Evolutionary conservation across 2,329 filamentous ascomycete genomes (phyloP).

Genomic region (Curvularia lunata): DNA sequence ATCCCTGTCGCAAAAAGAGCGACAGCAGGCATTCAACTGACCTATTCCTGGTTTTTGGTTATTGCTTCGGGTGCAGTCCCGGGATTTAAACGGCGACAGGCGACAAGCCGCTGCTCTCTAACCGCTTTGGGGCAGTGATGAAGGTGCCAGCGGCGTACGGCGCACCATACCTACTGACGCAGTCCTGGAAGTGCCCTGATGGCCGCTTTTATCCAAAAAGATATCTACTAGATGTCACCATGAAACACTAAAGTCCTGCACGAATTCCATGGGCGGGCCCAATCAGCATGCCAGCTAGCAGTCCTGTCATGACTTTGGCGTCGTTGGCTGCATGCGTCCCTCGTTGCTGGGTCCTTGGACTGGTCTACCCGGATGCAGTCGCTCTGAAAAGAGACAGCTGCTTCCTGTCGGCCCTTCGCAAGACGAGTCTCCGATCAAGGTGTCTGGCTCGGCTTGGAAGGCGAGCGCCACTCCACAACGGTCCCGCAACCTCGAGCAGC

Average conservation of each 20-base stretch:
- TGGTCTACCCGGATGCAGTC: neutral
- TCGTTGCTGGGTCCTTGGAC: neutral
- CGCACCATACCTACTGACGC: too few species aligned
- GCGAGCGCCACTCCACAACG: neutral
- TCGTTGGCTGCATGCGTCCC: neutral
- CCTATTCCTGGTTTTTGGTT: neutral
- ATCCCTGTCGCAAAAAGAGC: neutral
- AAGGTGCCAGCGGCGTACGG: neutral
- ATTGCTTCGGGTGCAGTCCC: neutral
- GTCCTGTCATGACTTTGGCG: neutral
- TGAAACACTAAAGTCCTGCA: neutral
- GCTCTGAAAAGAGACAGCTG: neutral
- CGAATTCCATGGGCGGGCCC: neutral
- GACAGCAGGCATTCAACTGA: neutral
- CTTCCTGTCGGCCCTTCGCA: neutral
- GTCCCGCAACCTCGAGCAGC: neutral
- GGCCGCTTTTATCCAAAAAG: neutral
- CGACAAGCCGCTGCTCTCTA: neutral
- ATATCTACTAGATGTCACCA: neutral
- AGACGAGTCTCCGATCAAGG: too few species aligned
- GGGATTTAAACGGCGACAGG: neutral
- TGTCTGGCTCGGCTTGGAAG: neutral
- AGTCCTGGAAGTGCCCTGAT: neutral
- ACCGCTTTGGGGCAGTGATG: neutral
- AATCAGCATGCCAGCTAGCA: neutral